phyloP scores from a whole-genome alignment of 805 yeast species.

The Cyberlindnera mississippiensis region DNA sequence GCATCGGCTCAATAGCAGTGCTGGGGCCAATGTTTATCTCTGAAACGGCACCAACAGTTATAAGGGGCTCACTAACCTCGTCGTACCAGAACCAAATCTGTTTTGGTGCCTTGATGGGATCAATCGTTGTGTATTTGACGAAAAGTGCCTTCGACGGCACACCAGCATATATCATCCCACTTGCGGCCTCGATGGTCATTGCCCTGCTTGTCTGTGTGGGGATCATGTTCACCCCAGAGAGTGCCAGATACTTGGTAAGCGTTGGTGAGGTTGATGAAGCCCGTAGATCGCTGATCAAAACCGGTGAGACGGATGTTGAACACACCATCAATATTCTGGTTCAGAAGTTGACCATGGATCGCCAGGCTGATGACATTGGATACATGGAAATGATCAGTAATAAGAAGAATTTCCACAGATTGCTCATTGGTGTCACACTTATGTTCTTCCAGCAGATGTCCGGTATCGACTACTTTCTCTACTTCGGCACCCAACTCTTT shows the following conservation, averaged over 20 bases:
- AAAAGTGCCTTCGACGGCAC: slow-evolving; percentile 34
- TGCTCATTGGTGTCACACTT: slow-evolving; percentile 50
- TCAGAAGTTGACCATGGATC: slow-evolving; percentile 10
- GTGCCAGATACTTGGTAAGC: slow-evolving; percentile 57
- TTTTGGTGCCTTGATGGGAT: slow-evolving; percentile 63
- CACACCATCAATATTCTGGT: slow-evolving; percentile 5
- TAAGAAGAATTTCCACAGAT: slow-evolving; percentile 29
- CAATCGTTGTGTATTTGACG: slow-evolving; percentile 58
- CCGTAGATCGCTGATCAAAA: slow-evolving; percentile 43
- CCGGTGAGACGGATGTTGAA: slow-evolving; percentile 42
- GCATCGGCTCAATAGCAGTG: slow-evolving; percentile 72
- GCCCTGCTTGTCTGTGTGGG: slow-evolving; percentile 50
- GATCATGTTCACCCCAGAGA: slow-evolving; percentile 62
- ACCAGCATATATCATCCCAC: slow-evolving; percentile 68
- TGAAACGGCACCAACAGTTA: slow-evolving; percentile 60
- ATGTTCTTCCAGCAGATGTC: slow-evolving; percentile 60
- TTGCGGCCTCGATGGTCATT: slow-evolving; percentile 44
- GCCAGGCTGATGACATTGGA: slow-evolving; percentile 32
- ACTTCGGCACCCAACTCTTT: slow-evolving; percentile 60
- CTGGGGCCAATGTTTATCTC: slow-evolving; percentile 67
- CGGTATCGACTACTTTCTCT: slow-evolving; percentile 67
- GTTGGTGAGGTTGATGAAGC: slow-evolving; percentile 49
- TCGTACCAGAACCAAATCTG: slow-evolving; percentile 63
- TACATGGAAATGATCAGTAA: slow-evolving; percentile 44
- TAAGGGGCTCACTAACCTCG: slow-evolving; percentile 66